Evolutionary conservation across 805 yeast genomes (phyloP), one percentile per base, ranked within the genome.

Genomic region (Komagataella ulmi): DNA sequence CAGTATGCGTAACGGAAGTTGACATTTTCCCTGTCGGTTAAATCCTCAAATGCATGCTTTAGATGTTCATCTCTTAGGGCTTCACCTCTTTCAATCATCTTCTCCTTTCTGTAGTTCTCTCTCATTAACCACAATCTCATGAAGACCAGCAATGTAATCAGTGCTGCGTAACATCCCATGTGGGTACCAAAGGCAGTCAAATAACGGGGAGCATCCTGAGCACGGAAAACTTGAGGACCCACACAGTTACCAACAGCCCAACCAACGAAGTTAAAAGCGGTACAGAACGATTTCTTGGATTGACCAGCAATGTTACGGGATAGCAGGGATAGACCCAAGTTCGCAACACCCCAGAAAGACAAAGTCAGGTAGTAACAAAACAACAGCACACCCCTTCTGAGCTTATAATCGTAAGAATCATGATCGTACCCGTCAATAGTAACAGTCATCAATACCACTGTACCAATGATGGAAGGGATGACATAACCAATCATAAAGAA

Each of bases 11-110:
- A 80, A 57, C 84, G 68, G 59, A 79, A 79, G 51, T 66, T 66
- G 3, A 76, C 76, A 61, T 79, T 80, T 59, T 79, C 76, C 56
- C 72, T 74, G 57, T 75, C 79, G 50, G 68, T 62, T 49, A 75
- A 65, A 51, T 73, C 73, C 51, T 56, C 64, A 45, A 62, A 62
- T 18, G 58, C 56, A 49, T 61, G 61, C 48, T 60, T 64, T 12
- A 55, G 55, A 48, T 60, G 58, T 51, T 60, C 61, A 44, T 49
- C 55, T 12, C 56, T 53, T 3, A 56, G 50, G 57, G 54, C 50
- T 50, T 53, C 53, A 63, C 66, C 55, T 17, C 53, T 56, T 12
- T 54, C 53, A 17, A 57, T 51, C 53, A 43, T 14, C 51, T 53
- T 49, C 17, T 58, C 60, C 52, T 53, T 53, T 50, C 44, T 57